Evolutionary conservation across 208 protist genomes (phyloP).

Genomic region (Leishmania tropica): DNA sequence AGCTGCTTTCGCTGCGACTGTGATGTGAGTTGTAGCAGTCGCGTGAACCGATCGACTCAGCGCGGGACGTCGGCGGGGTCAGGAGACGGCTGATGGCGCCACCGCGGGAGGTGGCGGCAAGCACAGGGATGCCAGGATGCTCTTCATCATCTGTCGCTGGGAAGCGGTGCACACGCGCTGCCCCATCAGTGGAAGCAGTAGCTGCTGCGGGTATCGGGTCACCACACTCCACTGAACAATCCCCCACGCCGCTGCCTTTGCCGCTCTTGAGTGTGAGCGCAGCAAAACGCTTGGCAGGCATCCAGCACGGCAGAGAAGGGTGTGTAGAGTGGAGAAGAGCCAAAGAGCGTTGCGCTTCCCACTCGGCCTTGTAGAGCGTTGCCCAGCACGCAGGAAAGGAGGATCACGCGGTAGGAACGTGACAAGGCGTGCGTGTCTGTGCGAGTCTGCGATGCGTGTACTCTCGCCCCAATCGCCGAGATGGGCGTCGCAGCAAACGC

Average conservation of each 20-base stretch:
- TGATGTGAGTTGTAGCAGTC: not conserved
- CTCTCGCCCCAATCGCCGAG: not conserved
- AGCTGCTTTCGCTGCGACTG: slow-evolving; percentile 17
- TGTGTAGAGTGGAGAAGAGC: not conserved
- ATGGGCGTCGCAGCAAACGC: not conserved
- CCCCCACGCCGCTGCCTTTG: not conserved
- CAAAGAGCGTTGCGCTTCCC: not conserved
- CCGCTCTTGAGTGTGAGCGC: not conserved
- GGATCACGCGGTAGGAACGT: not conserved
- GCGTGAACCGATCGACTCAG: not conserved
- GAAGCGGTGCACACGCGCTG: not conserved
- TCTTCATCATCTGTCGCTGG: not conserved
- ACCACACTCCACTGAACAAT: not conserved
- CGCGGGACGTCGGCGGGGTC: not conserved
- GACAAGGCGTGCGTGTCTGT: not conserved
- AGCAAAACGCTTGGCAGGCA: not conserved
- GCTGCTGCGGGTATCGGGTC: not conserved
- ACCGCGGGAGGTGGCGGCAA: not conserved
- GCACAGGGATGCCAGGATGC: not conserved
- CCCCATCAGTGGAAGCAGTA: not conserved
- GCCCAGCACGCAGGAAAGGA: not conserved
- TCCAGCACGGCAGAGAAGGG: not conserved
- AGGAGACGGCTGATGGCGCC: not conserved
- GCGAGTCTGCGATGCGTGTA: not conserved
- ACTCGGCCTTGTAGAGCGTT: not conserved